Base-by-base conservation (phyloP, 768 basidiomycete genomes). In the Tephrocybe sp. region DNA sequence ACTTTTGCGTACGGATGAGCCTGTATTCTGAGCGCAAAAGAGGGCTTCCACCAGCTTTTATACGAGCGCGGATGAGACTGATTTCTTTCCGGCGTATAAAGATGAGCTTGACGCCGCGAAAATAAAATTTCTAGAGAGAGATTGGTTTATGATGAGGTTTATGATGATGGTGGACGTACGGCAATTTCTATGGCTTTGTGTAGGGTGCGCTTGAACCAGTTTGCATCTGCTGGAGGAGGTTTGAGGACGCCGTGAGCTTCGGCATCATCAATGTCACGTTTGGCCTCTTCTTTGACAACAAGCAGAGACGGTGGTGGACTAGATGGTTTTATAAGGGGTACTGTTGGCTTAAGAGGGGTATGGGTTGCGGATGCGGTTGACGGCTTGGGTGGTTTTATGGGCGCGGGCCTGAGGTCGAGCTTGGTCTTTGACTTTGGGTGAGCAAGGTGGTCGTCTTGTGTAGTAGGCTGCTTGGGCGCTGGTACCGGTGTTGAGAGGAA, bases 91-190 rank as follows among this genome's bases (percentile, higher is more conserved):
- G 74, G 53, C 92, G 80, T 28, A 75, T 73, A 59, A 80, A 78
- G 54, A 93, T 82, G 51, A 87, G 74, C 66, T 84, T 89, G 50
- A 88, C 70, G 22, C 90, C 92, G 28, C 81, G 75, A 59, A 73
- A 85, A 68, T 94, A 94, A 66, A 94, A 94, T 86, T 91, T 91
- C 86, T 86, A 59, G 18, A 9, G 22, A 19, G 11, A 28, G n/a
- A 5, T 25, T 13, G 39, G 40, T 26, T 19, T 19, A 44, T 49
- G 19, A 9, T 37, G 50, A 41, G 7, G 37, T 19, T 26, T 18
- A 42, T 16, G 36, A n/a, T 16, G 64, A 13, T 38, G 8, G 18
- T 25, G 1, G 18, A 66, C 71, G 37, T 54, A 76, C 75, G 32
- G 70, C 71, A 27, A 82, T 69, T 56, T 79, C 66, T 30, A 77